Base-by-base conservation (phyloP, 2,329 filamentous ascomycete genomes). In the Microsporum ferrugineum region DNA sequence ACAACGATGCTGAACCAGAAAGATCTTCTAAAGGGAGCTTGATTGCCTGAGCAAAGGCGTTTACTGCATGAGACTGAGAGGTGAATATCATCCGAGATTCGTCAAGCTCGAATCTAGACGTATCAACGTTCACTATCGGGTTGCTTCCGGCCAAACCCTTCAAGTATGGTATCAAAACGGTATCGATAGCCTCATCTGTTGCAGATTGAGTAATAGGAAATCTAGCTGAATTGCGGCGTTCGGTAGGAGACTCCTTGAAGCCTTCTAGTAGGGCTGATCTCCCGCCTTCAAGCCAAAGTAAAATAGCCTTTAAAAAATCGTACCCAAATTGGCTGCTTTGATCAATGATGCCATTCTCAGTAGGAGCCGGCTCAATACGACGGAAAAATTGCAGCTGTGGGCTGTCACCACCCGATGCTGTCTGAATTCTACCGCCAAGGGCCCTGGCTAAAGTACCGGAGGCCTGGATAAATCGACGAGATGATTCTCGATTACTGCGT, bases 231-330 rank as follows among this genome's bases (percentile, higher is more conserved):
- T 76, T 74, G 49, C 72, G 71, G 34, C 74, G 71, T 64, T 76
- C 70, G 29, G 71, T 68, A 2, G 73, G 70, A 31, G 75, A 72
- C 58, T 76, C 73, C 45, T 79, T 81, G 69, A 87, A 87, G 0
- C 80, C 82, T 62, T 80, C 75, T 1, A 85, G 69, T 7, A 86
- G 69, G 33, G 77, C 77, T 6, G 78, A 74, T 12, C 81, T 73
- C 7, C 84, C 84, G 38, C 82, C 83, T 60, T 84, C 81, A 1
- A 86, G 71, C 82, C 83, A 87, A 0, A 86, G 73, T 1, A 84
- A 67, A 49, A 86, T 84, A 0, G 84, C 82, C 68, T 83, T 84
- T 31, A 86, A 66, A 65, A 87, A 86, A 65, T 86, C 84, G 65
- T 85, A 85, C n/a, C 77, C 77, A 67, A 86, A 86, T 12, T 79